phyloP scores from a whole-genome alignment of 345 rosid genomes.

The Eucalyptus urophylla region DNA sequence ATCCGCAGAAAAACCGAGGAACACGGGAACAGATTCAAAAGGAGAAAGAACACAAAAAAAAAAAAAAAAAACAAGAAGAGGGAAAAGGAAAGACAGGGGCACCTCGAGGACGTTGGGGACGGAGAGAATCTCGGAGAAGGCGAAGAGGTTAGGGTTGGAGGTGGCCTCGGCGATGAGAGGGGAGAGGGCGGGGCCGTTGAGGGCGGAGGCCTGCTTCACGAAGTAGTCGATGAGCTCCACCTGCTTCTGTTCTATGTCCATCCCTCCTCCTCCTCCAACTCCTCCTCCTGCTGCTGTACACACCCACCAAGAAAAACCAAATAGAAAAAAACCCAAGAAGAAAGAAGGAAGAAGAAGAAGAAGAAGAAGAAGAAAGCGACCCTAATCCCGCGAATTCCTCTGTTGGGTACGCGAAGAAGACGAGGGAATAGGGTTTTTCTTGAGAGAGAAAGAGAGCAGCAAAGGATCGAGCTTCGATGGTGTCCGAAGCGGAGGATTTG shows the following conservation, averaged over 20 bases:
- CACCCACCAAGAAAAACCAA: neutral
- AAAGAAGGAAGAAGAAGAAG: no score
- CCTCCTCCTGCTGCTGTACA: neutral
- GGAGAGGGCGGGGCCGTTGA: constrained; percentile 38
- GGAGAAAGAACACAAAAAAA: neutral
- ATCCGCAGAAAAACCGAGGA: neutral
- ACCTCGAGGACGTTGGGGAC: neutral
- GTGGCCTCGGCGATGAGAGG: constrained; percentile 66
- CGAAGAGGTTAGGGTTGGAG: constrained; percentile 78
- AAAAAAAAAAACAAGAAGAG: neutral
- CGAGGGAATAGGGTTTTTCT: neutral
- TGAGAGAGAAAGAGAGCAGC: neutral
- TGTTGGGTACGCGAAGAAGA: neutral
- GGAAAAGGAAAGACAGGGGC: no score
- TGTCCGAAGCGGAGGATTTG: neutral
- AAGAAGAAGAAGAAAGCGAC: neutral
- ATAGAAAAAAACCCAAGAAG: neutral
- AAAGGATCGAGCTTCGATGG: neutral
- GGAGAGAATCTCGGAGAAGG: constrained; percentile 90
- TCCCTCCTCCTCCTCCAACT: neutral
- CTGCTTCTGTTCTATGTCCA: constrained; percentile 87
- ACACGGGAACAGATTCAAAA: neutral
- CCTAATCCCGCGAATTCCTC: neutral
- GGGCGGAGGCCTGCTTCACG: constrained; percentile 41
- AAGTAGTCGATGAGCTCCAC: constrained; percentile 62